phyloP scores from a whole-genome alignment of 805 yeast species.

The Monosporozyma aquatica region DNA sequence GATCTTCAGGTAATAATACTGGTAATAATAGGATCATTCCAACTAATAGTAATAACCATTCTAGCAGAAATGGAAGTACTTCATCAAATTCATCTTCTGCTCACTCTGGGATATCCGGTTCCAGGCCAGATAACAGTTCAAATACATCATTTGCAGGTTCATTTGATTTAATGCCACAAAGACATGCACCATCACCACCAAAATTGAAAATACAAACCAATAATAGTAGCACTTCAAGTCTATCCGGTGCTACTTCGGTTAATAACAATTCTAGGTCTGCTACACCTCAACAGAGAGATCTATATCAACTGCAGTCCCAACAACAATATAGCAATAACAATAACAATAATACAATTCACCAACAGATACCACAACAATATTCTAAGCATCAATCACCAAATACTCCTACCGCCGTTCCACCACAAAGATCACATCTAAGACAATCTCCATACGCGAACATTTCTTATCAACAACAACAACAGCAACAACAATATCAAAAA shows the following conservation, averaged over 20 bases:
- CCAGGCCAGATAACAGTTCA: conserved; percentile 1
- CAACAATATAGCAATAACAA: conserved; percentile 2
- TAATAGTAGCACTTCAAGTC: conserved; percentile 4
- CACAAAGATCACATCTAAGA: conserved; percentile 3
- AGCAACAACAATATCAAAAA: conserved; percentile 1
- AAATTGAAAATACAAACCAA: conserved; percentile 13
- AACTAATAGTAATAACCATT: not conserved
- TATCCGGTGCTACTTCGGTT: not conserved
- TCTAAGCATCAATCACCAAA: conserved; percentile 4
- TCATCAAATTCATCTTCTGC: conserved; percentile 8
- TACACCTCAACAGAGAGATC: not conserved
- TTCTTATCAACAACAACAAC: conserved; percentile 2
- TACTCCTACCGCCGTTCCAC: conserved; percentile 5
- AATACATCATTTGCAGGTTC: not conserved
- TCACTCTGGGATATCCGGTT: not conserved
- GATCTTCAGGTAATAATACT: not conserved
- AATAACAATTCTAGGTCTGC: conserved; percentile 9
- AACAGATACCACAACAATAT: conserved; percentile 2
- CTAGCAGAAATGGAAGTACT: conserved; percentile 5
- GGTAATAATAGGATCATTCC: not conserved
- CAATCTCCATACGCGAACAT: conserved; percentile 1
- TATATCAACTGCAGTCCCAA: not conserved
- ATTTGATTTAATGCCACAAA: conserved; percentile 17
- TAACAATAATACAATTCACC: conserved; percentile 2
- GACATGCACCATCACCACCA: conserved; percentile 26